A percentile compares a stretch with the other conserved stretches of the same genome.
These are phyloP conservation scores for Suillus discolor DNA, from an alignment of 768 basidiomycete genomes.

Conservation along the genomic window DNA sequence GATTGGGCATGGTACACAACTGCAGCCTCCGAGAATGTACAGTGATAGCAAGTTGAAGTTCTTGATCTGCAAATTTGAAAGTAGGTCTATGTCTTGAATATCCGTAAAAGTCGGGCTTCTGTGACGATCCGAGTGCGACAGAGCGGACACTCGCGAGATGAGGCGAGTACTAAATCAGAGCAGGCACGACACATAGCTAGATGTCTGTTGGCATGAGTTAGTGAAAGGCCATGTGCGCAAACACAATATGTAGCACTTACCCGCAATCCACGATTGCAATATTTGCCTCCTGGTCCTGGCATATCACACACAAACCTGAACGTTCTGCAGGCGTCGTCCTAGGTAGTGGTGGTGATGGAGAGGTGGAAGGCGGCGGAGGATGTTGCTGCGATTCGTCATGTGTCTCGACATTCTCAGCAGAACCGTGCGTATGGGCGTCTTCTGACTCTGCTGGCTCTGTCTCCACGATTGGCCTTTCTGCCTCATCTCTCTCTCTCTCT, in stretches of 20 bases:
- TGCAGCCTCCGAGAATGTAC: neutral
- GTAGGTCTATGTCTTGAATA: constrained; percentile 56
- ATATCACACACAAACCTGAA: constrained; percentile 85
- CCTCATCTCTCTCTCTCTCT: constrained; percentile 16
- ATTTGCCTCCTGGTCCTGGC: constrained; percentile 93
- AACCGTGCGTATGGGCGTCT: constrained; percentile 1
- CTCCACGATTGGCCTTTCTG: constrained; percentile 3
- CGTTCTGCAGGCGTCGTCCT: constrained; percentile 46
- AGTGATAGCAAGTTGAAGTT: neutral
- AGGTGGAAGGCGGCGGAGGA: constrained; percentile 17
- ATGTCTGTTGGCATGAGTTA: constrained; percentile 49
- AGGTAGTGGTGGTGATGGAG: constrained; percentile 27
- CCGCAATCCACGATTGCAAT: constrained; percentile 96
- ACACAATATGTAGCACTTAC: constrained; percentile 43
- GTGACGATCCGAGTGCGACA: constrained; percentile 90
- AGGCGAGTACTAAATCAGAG: constrained; percentile 77
- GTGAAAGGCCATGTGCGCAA: neutral
- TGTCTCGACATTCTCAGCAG: constrained; percentile 10
- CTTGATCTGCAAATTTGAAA: neutral
- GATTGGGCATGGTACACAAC: neutral
- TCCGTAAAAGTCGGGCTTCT: constrained; percentile 76
- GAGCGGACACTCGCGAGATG: constrained; percentile 85
- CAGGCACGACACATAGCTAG: constrained; percentile 78
- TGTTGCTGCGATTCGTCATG: constrained; percentile 10
- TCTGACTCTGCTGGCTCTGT: constrained; percentile 4